A percentile compares a stretch with the other conserved stretches of the same genome.
Evolutionary conservation across 768 basidiomycete species (phyloP).

Genomic region (Agrocybe praecox): DNA sequence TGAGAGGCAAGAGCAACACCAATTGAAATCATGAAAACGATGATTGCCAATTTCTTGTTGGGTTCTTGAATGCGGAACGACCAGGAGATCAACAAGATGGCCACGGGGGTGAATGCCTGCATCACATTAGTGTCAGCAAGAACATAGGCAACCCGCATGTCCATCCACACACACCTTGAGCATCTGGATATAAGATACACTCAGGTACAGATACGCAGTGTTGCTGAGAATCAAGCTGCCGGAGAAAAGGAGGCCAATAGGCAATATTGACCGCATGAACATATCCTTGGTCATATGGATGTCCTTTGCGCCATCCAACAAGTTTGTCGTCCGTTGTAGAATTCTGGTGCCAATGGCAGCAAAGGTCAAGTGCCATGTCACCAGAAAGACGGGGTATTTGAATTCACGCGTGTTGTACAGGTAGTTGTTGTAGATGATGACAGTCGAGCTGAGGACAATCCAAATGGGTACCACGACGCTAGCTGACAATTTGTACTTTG

Average conservation of each 20-base stretch:
- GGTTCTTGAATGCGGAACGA: conserved; percentile 87
- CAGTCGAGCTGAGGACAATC: conserved; percentile 86
- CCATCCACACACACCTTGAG: conserved; percentile 62
- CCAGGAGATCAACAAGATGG: conserved; percentile 94
- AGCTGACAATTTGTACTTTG: conserved; percentile 61
- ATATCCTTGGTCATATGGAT: conserved; percentile 78
- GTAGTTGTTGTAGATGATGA: conserved; percentile 97
- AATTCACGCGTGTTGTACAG: conserved; percentile 83
- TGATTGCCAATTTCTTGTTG: conserved; percentile 74
- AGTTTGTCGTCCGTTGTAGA: conserved; percentile 76
- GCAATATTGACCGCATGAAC: conserved; percentile 86
- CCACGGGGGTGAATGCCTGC: conserved; percentile 89
- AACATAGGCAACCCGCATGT: neutral
- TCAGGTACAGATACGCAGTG: conserved; percentile 89
- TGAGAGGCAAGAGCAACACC: conserved; percentile 91
- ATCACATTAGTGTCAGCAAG: conserved; percentile 6
- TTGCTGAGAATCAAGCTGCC: conserved; percentile 90
- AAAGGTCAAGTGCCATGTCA: conserved; percentile 83
- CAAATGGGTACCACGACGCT: conserved; percentile 85
- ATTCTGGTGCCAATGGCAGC: conserved; percentile 87
- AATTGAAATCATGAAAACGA: conserved; percentile 88
- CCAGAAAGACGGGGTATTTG: conserved; percentile 90
- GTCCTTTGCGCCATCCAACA: conserved; percentile 80
- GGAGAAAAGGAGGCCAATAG: conserved; percentile 92
- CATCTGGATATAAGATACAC: conserved; percentile 96